Conservation (phyloP, 108 stramenopile species). For the Poteriospumella lacustris region DNA sequence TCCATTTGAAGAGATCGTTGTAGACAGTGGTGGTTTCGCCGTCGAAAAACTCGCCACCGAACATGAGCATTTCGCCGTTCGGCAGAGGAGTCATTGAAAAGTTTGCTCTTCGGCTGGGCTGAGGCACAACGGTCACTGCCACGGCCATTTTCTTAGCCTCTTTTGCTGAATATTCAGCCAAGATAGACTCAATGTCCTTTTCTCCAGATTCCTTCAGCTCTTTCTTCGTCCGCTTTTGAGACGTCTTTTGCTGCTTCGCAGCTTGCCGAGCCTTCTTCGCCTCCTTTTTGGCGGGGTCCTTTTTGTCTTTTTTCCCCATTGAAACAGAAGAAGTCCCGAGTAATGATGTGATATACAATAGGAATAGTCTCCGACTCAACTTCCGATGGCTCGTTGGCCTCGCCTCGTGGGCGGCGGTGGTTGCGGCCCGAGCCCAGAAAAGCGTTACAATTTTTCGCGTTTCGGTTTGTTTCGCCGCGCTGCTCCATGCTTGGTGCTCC, state of each 20-base stretch:
- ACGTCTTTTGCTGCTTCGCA: conserved; percentile 34
- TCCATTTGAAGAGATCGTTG: conserved; percentile 70
- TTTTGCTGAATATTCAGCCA: conserved; percentile 21
- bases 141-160: conserved; percentile 29
- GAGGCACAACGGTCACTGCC: conserved; percentile 17
- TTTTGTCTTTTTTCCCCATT: conserved; percentile 31
- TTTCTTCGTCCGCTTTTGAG: conserved; percentile 32
- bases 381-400: no score
- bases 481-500: no score
- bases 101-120: conserved; percentile 40
- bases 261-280: conserved; percentile 4
- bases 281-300: background rate
- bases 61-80: conserved; percentile 47
- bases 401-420: no score
- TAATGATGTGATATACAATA: no score
- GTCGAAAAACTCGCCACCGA: conserved; percentile 92
- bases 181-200: conserved; percentile 32
- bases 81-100: conserved; percentile 52
- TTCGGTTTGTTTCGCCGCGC: no score
- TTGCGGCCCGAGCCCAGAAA: no score
- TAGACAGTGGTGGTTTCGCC: conserved; percentile 81
- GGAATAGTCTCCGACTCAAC: no score
- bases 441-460: no score
- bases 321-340: no score
- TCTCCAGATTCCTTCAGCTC: conserved; percentile 31